Evolutionary conservation across 768 basidiomycete species (phyloP), one percentile per base, ranked within the genome.

Genomic region (Hericium alpestre): DNA sequence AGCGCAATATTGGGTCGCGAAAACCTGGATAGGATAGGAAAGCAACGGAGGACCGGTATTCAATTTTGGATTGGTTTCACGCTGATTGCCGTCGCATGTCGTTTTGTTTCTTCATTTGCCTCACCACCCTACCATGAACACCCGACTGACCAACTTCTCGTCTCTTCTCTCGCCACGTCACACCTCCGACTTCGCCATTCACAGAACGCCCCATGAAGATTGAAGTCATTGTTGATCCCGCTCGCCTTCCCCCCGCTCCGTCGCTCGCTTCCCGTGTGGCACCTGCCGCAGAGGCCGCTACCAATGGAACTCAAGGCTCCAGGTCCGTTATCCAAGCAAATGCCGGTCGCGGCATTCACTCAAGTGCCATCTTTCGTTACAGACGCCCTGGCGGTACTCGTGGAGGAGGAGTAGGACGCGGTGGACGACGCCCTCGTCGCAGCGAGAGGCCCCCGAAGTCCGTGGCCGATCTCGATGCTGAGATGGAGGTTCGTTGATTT

Each of bases 141-240:
- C 62, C 57, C 67, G 64, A 72, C 70, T 72, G 66, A 72, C 69
- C 56, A 71, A 63, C 65, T 58, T 38, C 59, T 64, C 58, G 20
- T 69, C 68, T 72, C 62, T 72, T 65, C 66, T 74, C 55, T 56
- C 52, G 55, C 50, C 59, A 10, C 9, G 6, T 32, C 32, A 10
- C 50, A 49, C 41, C 56, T 13, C 51, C 59, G 43, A 58, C 57
- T 51, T 59, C 70, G 65, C 60, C 10, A 38, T 64, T 69, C 64
- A 66, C 61, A 98, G 95, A 90, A 79, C 90, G 90, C 63, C 90
- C 92, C 22, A 96, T 98, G 93, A 95, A 93, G 79, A 93, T 98
- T 61, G 95, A 99, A 79, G 91, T 98, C 63, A 83, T 98, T 48
- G 80, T 95, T 69, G 91, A 95, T 74, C 91, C 91, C 12, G 79